Evolutionary conservation across 352 stramenopile genomes (phyloP).

Genomic region (Globisporangium okanoganense): DNA sequence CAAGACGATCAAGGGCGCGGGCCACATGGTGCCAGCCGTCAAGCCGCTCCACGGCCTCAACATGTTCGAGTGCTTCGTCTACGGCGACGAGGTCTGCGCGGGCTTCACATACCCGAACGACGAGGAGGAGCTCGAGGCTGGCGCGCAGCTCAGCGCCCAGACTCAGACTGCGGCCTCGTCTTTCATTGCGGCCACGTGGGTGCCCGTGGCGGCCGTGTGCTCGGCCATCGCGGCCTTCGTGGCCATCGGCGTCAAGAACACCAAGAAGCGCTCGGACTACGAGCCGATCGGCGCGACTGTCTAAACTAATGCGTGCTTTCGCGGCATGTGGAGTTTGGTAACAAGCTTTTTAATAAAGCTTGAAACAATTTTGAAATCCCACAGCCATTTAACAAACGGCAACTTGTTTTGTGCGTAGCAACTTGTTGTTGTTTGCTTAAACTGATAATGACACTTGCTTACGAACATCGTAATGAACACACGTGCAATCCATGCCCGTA

Average conservation of each 20-base stretch:
- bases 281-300: slow-evolving; percentile 31
- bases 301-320: slow-evolving; percentile 10
- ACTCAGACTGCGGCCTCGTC: neutral
- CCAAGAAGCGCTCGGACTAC: slow-evolving; percentile 39
- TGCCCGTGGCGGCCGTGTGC: slow-evolving; percentile 22
- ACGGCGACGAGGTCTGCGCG: slow-evolving; percentile 44
- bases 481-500: no score
- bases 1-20: slow-evolving; percentile 90
- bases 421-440: no score
- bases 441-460: no score
- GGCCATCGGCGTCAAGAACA: slow-evolving; percentile 37
- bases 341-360: neutral
- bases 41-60: slow-evolving; percentile 70
- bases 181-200: slow-evolving; percentile 15
- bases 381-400: no score
- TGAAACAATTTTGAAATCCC: no score
- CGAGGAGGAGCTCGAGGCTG: slow-evolving; percentile 55
- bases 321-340: neutral
- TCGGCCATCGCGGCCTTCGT: slow-evolving; percentile 29
- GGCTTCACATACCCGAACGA: slow-evolving; percentile 65
- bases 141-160: slow-evolving; percentile 12
- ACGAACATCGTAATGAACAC: no score
- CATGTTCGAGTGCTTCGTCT: slow-evolving; percentile 85
- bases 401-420: no score
- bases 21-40: slow-evolving; percentile 87